These are phyloP conservation scores for Acacia melanoxylon DNA, from an alignment of 306 rosid genomes.

Conservation along the genomic window DNA sequence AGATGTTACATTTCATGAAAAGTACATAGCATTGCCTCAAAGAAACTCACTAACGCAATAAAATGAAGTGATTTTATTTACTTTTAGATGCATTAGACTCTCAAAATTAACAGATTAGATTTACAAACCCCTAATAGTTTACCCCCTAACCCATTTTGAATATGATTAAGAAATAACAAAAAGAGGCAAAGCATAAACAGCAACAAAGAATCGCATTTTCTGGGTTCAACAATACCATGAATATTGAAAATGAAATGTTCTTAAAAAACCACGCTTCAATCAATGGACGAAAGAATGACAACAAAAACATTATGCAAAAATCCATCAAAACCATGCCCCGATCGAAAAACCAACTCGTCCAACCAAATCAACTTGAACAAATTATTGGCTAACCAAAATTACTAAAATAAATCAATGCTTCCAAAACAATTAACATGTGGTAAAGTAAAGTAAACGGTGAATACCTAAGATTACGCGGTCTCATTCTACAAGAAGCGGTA, in stretches of 20 bases:
- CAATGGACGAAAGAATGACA: not conserved
- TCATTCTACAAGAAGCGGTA: constrained; percentile 59
- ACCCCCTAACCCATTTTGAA: too few species aligned
- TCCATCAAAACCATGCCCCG: not conserved
- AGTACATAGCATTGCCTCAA: too few species aligned
- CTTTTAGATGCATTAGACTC: too few species aligned
- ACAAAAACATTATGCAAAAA: not conserved
- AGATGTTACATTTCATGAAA: not conserved
- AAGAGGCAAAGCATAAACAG: not conserved
- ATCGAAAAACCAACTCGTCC: not conserved
- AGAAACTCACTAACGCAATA: too few species aligned
- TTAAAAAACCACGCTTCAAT: not conserved
- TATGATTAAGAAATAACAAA: too few species aligned
- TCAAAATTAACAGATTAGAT: too few species aligned
- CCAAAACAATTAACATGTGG: not conserved
- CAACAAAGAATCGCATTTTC: not conserved
- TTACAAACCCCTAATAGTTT: too few species aligned
- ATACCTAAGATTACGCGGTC: constrained; percentile 63
- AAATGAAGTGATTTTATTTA: too few species aligned
- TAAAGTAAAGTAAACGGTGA: not conserved
- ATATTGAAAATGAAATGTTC: not conserved
- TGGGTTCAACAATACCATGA: not conserved
- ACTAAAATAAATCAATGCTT: not conserved
- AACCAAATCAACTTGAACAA: not conserved
- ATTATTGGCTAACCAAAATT: not conserved